Conservation (phyloP, 73 alveolate species). For the Blepharisma stoltei region DNA sequence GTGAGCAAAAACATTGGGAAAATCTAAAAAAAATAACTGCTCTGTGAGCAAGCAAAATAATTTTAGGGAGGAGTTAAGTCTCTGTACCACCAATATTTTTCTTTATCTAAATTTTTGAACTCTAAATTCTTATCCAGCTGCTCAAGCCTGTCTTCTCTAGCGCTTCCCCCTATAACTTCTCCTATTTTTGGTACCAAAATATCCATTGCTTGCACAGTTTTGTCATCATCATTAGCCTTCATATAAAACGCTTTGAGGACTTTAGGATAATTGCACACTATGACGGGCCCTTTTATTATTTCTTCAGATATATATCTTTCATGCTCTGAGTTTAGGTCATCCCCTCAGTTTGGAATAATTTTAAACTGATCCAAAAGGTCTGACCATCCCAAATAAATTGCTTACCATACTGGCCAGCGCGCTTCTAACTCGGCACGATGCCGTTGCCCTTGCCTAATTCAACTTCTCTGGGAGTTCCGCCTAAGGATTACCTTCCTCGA, state of each 20-base stretch:
- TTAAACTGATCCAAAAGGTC: no score
- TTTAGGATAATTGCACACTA: constrained; percentile 90
- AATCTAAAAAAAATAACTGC: no score
- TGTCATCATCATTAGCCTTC: constrained; percentile 93
- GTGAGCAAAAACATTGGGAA: no score
- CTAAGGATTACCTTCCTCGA: no score
- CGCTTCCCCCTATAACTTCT: constrained; percentile 97
- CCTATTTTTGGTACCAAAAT: constrained; percentile 94
- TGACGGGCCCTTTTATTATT: constrained; percentile 87
- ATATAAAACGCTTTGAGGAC: constrained; percentile 97
- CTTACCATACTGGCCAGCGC: no score
- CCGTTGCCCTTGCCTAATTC: no score
- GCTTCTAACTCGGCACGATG: no score
- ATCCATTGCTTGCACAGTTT: constrained; percentile 98
- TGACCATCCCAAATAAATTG: no score
- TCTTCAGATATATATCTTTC: constrained; percentile 73
- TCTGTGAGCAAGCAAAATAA: not conserved
- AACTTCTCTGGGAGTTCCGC: no score
- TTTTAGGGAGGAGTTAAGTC: no score
- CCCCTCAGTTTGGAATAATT: not conserved
- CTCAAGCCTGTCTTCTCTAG: constrained; percentile 92
- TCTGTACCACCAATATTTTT: not conserved
- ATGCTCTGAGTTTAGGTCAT: not conserved
- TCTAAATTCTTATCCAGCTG: constrained; percentile 67
- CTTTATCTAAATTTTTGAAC: constrained; percentile 52